Evolutionary conservation across 805 yeast species (phyloP), one percentile per base, ranked within the genome.

Genomic region (Metschnikowia dekortorum): DNA sequence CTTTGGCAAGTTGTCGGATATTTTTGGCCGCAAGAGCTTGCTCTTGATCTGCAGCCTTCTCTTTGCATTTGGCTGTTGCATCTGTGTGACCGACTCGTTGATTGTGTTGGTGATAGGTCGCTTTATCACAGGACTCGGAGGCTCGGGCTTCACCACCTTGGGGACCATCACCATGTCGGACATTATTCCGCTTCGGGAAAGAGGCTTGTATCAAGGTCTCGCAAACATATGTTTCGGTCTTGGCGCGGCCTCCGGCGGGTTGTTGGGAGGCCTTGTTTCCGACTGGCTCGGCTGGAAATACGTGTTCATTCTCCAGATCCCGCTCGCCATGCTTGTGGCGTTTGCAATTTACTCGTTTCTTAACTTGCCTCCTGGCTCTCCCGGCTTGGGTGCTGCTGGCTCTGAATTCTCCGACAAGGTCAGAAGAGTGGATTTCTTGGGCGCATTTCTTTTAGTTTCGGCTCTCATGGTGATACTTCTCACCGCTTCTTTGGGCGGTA

Each of bases 201-300:
- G 97, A 51, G 96, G 95, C 1, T 65, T 87, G 31, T 88, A 81
- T 65, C 97, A 90, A 63, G 97, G 97, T 0, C 64, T 87, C 46
- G 86, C 86, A 34, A 89, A 89, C 63, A 73, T 89, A 16, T 82
- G 81, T 39, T 90, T 79, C 61, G 92, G 90, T 11, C 62, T 82
- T 16, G 97, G 97, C 18, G 68, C 76, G 13, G 76, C 76, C 6
- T 66, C 74, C 1, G 77, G 78, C 3, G 77, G 78, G 30, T 57
- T 72, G 30, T 53, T 73, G 26, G 77, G 78, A 10, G 90, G 90
- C 3, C 63, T 81, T 59, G 67, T 83, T 36, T 75, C 83, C 22
- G 83, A 81, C 53, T 53, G 53, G 34, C 70, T 74, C 49, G 87
- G 87, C 34, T 83, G 87, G 72, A 68, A 62, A 51, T 68, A 61